Percentiles rank a stretch among this genome's conserved stretches.
phyloP scores from a whole-genome alignment of 2,329 filamentous ascomycete species.

The Fusarium transvaalense region DNA sequence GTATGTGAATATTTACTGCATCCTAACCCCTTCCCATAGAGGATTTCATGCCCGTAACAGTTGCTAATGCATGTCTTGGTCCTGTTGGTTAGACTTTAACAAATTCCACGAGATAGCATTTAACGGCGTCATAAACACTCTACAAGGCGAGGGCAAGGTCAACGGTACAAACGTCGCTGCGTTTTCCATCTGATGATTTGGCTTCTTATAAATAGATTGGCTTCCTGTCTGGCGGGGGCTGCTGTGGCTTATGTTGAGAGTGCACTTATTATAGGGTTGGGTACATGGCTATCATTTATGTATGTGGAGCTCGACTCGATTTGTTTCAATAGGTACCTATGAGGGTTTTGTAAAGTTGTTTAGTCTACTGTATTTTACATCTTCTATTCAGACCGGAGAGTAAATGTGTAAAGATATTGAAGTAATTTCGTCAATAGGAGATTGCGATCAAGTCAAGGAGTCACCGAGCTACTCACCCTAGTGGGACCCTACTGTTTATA shows the following conservation, averaged over 20 bases:
- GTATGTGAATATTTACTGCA: neutral
- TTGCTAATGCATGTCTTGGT: neutral
- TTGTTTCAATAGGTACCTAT: neutral
- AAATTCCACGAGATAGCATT: neutral
- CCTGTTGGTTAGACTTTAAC: neutral
- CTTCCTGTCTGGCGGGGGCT: neutral
- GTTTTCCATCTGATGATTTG: constrained; percentile 1
- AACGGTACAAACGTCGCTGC: neutral
- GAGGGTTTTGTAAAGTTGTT: neutral
- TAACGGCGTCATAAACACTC: neutral
- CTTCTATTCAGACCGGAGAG: neutral
- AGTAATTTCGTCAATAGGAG: neutral
- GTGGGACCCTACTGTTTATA: neutral
- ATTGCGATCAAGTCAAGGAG: neutral
- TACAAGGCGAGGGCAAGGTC: constrained; percentile 1
- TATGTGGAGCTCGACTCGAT: neutral
- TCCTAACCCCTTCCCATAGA: neutral
- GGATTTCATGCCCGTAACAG: neutral
- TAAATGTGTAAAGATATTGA: neutral
- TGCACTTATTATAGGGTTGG: neutral
- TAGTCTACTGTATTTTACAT: neutral
- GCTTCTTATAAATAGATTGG: neutral
- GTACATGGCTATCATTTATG: neutral
- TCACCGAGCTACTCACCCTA: neutral
- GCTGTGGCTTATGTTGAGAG: neutral